Percentiles rank a stretch among this genome's conserved stretches.
Evolutionary conservation across 2,329 filamentous ascomycete species (phyloP).

Genomic region (Alternaria brassicicola): DNA sequence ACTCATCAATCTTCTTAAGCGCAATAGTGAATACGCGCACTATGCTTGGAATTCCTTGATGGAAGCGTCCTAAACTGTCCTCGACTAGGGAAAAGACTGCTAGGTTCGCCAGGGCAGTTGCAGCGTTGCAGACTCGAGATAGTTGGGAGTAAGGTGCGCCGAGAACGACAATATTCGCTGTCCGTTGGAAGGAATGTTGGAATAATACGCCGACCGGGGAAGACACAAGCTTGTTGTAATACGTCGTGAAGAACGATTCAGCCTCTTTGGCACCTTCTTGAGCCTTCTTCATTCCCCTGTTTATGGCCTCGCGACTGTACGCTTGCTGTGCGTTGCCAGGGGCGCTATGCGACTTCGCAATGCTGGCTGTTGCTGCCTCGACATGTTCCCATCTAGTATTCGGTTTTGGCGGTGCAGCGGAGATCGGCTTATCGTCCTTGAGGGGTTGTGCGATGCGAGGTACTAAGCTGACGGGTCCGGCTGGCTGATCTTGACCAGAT

Average conservation of each 20-base stretch:
- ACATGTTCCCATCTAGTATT: constrained; percentile 42
- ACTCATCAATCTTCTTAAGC: constrained; percentile 71
- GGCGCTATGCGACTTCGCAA: constrained; percentile 51
- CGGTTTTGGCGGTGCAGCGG: constrained; percentile 50
- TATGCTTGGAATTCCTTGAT: constrained; percentile 76
- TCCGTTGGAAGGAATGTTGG: constrained; percentile 70
- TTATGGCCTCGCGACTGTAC: constrained; percentile 44
- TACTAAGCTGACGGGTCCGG: constrained; percentile 52
- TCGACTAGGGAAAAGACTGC: constrained; percentile 76
- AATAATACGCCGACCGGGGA: constrained; percentile 70
- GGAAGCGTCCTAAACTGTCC: constrained; percentile 85
- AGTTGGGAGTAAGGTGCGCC: constrained; percentile 73
- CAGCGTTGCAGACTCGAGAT: constrained; percentile 55
- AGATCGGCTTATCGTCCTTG: constrained; percentile 54
- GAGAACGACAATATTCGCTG: constrained; percentile 70
- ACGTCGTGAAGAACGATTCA: constrained; percentile 34
- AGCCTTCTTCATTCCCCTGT: constrained; percentile 42
- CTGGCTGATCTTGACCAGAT: constrained; percentile 20
- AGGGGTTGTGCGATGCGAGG: constrained; percentile 58
- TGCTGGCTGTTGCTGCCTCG: constrained; percentile 47
- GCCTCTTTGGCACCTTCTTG: constrained; percentile 37
- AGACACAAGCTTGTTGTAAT: constrained; percentile 33
- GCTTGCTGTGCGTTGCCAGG: constrained; percentile 45
- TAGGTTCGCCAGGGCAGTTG: constrained; percentile 71
- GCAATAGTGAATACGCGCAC: constrained; percentile 74